Percentiles rank a stretch among this genome's conserved stretches.
These are phyloP conservation scores for Eimeria necatrix DNA, from an alignment of 169 alveolate genomes.

Conservation along the genomic window DNA sequence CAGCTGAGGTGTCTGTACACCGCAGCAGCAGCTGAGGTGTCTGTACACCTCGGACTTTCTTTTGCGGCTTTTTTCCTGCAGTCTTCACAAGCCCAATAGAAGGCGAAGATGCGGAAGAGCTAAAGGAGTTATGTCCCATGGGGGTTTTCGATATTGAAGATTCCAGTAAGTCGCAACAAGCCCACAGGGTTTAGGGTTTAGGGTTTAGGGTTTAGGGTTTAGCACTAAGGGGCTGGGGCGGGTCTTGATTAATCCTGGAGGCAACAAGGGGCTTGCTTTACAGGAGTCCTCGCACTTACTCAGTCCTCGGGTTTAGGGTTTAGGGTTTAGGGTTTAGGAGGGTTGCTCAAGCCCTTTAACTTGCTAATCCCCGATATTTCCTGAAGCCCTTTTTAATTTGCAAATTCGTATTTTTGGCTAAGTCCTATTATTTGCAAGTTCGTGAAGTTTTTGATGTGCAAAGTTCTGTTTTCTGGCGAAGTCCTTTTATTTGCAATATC, in stretches of 20 bases:
- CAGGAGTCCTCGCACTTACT: too few relatives aligned
- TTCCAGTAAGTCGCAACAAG: constrained; percentile 39
- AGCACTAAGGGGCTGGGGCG: background rate
- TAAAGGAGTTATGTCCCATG: constrained; percentile 96
- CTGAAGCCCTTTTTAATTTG: background rate
- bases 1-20: too few relatives aligned
- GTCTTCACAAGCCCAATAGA: constrained; percentile 86
- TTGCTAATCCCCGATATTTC: background rate
- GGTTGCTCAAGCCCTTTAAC: background rate
- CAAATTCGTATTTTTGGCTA: too few relatives aligned
- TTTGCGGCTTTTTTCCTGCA: background rate
- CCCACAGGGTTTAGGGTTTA: background rate
- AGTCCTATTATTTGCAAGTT: too few relatives aligned
- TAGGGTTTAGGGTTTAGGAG: background rate
- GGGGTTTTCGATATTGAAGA: constrained; percentile 96
- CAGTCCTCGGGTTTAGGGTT: constrained; percentile 9
- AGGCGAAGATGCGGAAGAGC: constrained; percentile 94
- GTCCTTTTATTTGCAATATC: background rate
- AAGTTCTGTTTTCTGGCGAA: background rate
- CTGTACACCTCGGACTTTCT: background rate
- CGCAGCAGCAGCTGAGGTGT: background rate
- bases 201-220: background rate
- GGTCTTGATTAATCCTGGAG: background rate
- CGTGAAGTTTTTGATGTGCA: too few relatives aligned
- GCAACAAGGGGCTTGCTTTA: too few relatives aligned